phyloP scores from a whole-genome alignment of 2,329 filamentous ascomycete species.

The Elsinoe necatrix region DNA sequence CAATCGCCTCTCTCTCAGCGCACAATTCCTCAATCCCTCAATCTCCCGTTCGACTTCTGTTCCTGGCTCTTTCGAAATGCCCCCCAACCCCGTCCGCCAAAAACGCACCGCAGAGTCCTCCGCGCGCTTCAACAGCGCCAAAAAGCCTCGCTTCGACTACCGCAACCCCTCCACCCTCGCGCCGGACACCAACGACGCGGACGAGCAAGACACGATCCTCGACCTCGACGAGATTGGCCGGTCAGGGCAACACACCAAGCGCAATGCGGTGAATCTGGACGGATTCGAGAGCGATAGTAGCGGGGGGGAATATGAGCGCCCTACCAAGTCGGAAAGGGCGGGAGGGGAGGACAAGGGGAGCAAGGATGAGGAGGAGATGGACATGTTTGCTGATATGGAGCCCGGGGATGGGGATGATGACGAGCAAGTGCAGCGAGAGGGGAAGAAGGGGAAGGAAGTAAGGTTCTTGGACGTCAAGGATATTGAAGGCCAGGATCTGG shows the following conservation, averaged over 20 bases:
- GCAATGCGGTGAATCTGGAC: slow-evolving; percentile 90
- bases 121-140: slow-evolving; percentile 58
- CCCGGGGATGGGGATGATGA: slow-evolving; percentile 39
- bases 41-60: no score
- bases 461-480: slow-evolving; percentile 52
- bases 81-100: slow-evolving; percentile 52
- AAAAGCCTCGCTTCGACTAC: slow-evolving; percentile 86
- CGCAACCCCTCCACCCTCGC: slow-evolving; percentile 90
- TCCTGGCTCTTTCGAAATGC: background rate
- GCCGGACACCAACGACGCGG: slow-evolving; percentile 59
- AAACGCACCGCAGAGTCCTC: slow-evolving; percentile 79
- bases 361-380: slow-evolving; percentile 57
- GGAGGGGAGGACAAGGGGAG: slow-evolving; percentile 32
- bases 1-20: no score
- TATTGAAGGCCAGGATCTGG: slow-evolving; percentile 71
- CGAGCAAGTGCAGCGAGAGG: slow-evolving; percentile 37
- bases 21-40: no score
- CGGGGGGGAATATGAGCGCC: slow-evolving; percentile 73
- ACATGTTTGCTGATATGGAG: slow-evolving; percentile 77
- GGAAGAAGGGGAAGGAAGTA: slow-evolving; percentile 53
- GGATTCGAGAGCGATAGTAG: slow-evolving; percentile 92
- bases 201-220: slow-evolving; percentile 64
- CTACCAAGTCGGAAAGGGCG: slow-evolving; percentile 13
- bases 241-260: slow-evolving; percentile 64
- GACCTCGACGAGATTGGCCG: slow-evolving; percentile 88